phyloP scores from a whole-genome alignment of 345 rosid genomes.

The Dipteronia dyeriana region DNA sequence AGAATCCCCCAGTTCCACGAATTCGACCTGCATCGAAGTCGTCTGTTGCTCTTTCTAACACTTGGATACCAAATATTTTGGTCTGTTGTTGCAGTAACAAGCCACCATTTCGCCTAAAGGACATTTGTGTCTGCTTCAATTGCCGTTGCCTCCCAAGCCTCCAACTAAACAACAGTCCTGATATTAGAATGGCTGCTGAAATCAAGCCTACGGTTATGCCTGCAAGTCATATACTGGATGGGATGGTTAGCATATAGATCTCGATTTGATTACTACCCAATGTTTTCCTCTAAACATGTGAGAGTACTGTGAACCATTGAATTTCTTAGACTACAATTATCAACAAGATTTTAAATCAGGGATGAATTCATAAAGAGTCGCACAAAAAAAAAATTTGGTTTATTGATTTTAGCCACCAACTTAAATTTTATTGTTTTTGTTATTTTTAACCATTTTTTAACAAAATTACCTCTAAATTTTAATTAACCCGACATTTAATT shows the following conservation, averaged over 20 bases:
- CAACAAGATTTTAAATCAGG: no score
- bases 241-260: neutral
- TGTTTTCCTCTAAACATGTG: no score
- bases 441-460: no score
- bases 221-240: neutral
- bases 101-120: slow-evolving; percentile 27
- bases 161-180: slow-evolving; percentile 8
- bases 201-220: slow-evolving; percentile 15
- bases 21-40: slow-evolving; percentile 23
- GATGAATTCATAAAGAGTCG: no score
- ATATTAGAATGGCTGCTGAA: neutral
- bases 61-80: slow-evolving; percentile 18
- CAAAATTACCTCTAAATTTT: no score
- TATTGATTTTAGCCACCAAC: no score
- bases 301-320: no score
- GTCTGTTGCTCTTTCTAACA: slow-evolving; percentile 24
- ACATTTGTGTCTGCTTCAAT: slow-evolving; percentile 12
- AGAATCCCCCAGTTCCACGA: slow-evolving; percentile 26
- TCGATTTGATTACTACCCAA: neutral
- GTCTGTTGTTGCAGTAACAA: slow-evolving; percentile 26
- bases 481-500: no score
- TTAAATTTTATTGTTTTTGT: no score
- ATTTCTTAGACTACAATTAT: neutral
- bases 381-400: no score
- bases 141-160: slow-evolving; percentile 1